Base-by-base conservation (phyloP, 768 basidiomycete species). In the Pholiota microspora region DNA sequence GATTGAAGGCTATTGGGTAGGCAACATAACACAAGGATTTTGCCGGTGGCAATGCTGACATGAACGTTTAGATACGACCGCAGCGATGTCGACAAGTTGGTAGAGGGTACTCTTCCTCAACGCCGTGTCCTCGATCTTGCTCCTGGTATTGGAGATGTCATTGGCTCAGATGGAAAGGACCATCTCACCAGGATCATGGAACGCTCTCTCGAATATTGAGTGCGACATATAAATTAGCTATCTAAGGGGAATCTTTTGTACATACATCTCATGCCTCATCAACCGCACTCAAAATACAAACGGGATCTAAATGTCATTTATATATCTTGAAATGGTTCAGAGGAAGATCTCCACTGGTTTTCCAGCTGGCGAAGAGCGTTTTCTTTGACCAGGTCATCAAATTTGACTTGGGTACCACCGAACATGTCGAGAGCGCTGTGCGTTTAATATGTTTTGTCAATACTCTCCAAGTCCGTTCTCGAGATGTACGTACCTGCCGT, bases 71-170 rank as follows among this genome's bases (percentile, higher is more conserved):
- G 89, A 40, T 94, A 92, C 66, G 80, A 77, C 23, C 73, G 75
- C 16, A 73, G 70, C 16, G 92, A 95, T 61, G 74, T 94, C 9
- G 72, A 78, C 27, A 80, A 73, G 71, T 81, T 98, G 12, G 96
- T 97, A 1, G 85, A 95, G 56, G 95, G 96, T 3, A 92, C 95
- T 16, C 67, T 98, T 44, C 96, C 96, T 13, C 96, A 98, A 70
- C 74, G 93, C 51, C 81, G 95, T 15, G 95, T 98, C 4, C 69
- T 98, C 58, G 94, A 97, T 68, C 77, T 98, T 25, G 96, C 96
- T 7, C 96, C 95, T 13, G 88, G 90, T 46, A 86, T 96, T 60
- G 90, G 92, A 8, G 82, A 92, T 63, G 77, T 94, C 28, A 82
- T 83, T 23, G 92, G 86, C 27, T 87, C 86, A 40, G 92, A 95